Conservation (phyloP, 1,284 basidiomycete genomes). For the Cutaneotrichosporon cavernicola region DNA sequence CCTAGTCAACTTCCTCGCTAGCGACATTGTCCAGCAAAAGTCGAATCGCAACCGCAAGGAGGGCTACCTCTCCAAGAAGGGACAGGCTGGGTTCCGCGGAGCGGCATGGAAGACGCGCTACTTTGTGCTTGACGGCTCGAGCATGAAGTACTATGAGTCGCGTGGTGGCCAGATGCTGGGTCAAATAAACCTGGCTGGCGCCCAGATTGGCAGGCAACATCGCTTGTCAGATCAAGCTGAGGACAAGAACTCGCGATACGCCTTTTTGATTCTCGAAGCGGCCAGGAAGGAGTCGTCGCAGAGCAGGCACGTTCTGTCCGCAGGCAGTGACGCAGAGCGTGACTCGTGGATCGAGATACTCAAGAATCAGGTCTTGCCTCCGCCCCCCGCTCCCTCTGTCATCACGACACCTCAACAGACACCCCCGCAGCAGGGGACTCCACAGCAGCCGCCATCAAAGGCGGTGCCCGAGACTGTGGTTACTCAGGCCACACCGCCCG, state of each 20-base stretch:
- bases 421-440: constrained; percentile 31
- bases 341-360: constrained; percentile 94
- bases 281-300: constrained; percentile 61
- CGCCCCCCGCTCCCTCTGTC: constrained; percentile 37
- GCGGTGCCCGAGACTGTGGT: constrained; percentile 40
- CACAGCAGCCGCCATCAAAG: constrained; percentile 61
- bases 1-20: constrained; percentile 86
- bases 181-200: constrained; percentile 78
- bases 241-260: constrained; percentile 92
- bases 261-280: constrained; percentile 92
- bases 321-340: constrained; percentile 87
- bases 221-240: constrained; percentile 60
- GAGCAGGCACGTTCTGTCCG: constrained; percentile 87
- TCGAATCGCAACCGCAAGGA: constrained; percentile 91
- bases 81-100: constrained; percentile 83
- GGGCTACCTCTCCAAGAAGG: constrained; percentile 93
- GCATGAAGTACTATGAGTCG: constrained; percentile 92
- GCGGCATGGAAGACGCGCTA: constrained; percentile 81
- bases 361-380: constrained; percentile 64
- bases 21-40: constrained; percentile 77
- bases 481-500: constrained; percentile 5
- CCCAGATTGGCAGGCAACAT: constrained; percentile 78
- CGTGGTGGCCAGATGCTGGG: constrained; percentile 86
- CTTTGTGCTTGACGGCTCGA: constrained; percentile 82
- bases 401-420: constrained; percentile 41